Percentiles rank a stretch among this genome's conserved stretches.
These are phyloP conservation scores for Platismatia glauca DNA, from an alignment of 495 filamentous ascomycete species.

Conservation along the genomic window DNA sequence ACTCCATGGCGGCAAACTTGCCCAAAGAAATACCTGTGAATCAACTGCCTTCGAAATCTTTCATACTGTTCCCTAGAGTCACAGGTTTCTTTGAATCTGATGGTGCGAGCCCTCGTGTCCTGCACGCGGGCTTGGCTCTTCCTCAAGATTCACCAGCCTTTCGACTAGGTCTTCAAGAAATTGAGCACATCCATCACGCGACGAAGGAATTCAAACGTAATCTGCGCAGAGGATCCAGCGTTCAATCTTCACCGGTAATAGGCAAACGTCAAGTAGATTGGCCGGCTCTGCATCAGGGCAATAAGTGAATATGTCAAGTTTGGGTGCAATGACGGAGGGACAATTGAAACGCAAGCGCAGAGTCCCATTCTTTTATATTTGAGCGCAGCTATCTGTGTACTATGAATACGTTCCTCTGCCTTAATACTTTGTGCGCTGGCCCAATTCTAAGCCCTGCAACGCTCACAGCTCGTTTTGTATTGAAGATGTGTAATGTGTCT, in stretches of 20 bases:
- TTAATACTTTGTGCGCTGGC: background rate
- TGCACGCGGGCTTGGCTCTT: background rate
- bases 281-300: background rate
- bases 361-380: background rate
- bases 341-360: background rate
- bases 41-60: conserved; percentile 1
- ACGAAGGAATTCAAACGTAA: conserved; percentile 10
- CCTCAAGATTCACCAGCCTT: conserved; percentile 2
- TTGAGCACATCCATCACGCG: background rate
- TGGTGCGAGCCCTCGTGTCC: background rate
- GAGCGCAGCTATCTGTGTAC: background rate
- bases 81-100: conserved; percentile 1
- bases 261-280: conserved; percentile 1
- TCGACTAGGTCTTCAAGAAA: conserved; percentile 5
- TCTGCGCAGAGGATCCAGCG: conserved; percentile 9
- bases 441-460: background rate
- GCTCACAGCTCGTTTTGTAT: background rate
- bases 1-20: background rate
- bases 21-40: background rate
- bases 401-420: background rate
- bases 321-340: background rate
- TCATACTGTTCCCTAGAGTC: conserved; percentile 8
- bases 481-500: background rate
- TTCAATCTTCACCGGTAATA: conserved; percentile 7
- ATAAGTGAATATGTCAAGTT: background rate